Base-by-base conservation (phyloP, 345 rosid genomes). In the Gossypium mustelinum region DNA sequence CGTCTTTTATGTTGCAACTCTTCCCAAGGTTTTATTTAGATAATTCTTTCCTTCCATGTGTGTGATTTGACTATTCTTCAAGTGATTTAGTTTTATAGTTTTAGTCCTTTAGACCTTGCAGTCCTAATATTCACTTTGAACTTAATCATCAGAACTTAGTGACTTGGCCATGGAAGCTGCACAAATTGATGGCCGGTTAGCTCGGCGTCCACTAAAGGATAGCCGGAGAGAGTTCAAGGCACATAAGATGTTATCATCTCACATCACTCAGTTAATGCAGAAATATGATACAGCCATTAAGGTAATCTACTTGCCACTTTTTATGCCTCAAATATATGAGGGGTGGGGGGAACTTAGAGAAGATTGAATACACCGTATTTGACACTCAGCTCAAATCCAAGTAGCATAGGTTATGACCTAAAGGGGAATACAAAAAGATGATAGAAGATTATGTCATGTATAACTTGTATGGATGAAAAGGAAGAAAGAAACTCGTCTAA, bases 101-200 rank as follows among this genome's bases (percentile, higher is more conserved):
- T 34, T 34, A 34, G 41, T 34, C 41, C 6, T 34, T 34, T 44
- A 29, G 39, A 22, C 45, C 27, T 11, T 41, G 34, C 1, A 2
- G 34, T 27, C 61, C 58, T 72, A 41, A n/a, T 24, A n/a, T 34
- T 76, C 14, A 17, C 74, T 43, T n/a, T 43, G 12, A 14, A 48
- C 54, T 18, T 14, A 81, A 73, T 76, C 45, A 55, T 67, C 86
- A 90, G 97, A 92, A 63, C 83, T 94, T 47, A 72, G 52, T 54
- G 86, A 80, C 82, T 78, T 92, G 85, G 87, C 79, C 65, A 74
- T 64, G 70, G 97, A 92, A 87, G 97, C 98, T 73, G 81, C 82
- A 69, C 79, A 81, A 75, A 82, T 74, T 67, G 98, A 94, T 86
- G 94, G 98, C 61, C 88, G 94, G 66, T 77, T 94, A 77, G 98